Conservation (phyloP, 306 rosid species). For the Acmispon strigosus region DNA sequence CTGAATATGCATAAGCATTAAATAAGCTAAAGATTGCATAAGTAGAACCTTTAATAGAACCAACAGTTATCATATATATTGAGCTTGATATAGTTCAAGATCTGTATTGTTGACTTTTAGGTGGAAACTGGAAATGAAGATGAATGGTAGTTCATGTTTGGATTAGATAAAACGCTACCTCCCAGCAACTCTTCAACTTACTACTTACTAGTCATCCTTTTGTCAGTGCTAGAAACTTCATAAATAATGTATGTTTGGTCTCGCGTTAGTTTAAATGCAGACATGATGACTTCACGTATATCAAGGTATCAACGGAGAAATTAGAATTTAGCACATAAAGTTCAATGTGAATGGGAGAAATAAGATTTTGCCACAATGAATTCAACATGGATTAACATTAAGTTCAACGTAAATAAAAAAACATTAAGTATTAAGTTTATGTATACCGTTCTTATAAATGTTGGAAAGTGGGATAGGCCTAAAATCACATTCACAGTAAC, state of each 20-base stretch:
- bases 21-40: neutral
- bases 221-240: neutral
- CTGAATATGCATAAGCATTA: neutral
- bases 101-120: conserved; percentile 3
- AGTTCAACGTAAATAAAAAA: too few species aligned
- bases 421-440: too few species aligned
- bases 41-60: neutral
- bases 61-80: neutral
- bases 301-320: too few species aligned
- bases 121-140: neutral
- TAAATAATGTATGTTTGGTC: too few species aligned
- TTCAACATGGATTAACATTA: too few species aligned
- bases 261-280: too few species aligned
- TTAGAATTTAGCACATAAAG: too few species aligned
- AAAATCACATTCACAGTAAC: neutral
- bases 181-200: neutral
- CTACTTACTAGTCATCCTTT: neutral
- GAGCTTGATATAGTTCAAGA: too few species aligned
- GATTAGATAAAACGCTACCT: neutral
- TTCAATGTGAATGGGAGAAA: too few species aligned
- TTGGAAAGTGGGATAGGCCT: neutral
- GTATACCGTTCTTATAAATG: neutral
- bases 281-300: too few species aligned
- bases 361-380: too few species aligned
- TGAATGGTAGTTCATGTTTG: conserved; percentile 15